Evolutionary conservation across 768 basidiomycete genomes (phyloP).

Genomic region (Candolleomyces aberdarensis): DNA sequence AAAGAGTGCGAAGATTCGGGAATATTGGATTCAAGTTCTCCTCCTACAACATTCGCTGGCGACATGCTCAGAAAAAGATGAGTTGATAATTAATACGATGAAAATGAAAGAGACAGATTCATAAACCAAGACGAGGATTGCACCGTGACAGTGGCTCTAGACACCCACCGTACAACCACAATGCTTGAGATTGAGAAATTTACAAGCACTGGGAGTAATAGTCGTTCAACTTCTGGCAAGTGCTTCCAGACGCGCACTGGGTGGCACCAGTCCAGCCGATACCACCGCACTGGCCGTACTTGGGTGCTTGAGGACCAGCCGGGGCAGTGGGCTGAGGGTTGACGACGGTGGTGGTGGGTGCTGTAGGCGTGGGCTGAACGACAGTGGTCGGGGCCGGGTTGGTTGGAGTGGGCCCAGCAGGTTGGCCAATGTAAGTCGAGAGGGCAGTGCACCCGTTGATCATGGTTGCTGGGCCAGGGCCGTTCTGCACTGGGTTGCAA

Average conservation of each 20-base stretch:
- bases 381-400: no score
- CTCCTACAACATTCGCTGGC: no score
- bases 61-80: no score
- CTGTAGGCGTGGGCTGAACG: no score
- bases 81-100: no score
- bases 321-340: neutral
- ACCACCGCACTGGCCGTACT: constrained; percentile 1
- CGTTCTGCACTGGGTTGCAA: constrained; percentile 10
- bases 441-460: constrained; percentile 4
- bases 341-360: neutral
- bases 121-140: no score
- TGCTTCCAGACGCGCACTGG: neutral
- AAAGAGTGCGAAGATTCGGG: no score
- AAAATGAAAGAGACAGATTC: no score
- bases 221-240: constrained; percentile 5
- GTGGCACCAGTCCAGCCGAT: constrained; percentile 4
- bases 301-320: neutral
- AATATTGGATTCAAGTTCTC: no score
- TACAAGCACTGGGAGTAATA: constrained; percentile 8
- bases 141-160: no score
- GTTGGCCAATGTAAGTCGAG: neutral
- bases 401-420: neutral
- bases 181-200: neutral
- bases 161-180: no score
- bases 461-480: constrained; percentile 6